A percentile compares a stretch with the other conserved stretches of the same genome.
phyloP scores from a whole-genome alignment of 2,329 filamentous ascomycete genomes.

The Cladosporium sp. region DNA sequence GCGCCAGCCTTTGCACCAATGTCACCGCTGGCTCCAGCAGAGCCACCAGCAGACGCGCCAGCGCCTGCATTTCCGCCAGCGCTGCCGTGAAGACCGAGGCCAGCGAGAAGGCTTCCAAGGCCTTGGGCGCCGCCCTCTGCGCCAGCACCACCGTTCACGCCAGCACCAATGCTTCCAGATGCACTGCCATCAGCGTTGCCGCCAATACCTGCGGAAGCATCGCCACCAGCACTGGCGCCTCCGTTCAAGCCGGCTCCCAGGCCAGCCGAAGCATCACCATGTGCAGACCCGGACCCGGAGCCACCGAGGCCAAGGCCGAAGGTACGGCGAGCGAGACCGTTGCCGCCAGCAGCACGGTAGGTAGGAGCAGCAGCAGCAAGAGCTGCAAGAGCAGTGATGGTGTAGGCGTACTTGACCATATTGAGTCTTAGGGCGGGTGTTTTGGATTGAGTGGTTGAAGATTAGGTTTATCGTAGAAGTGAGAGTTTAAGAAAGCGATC shows the following conservation, averaged over 20 bases:
- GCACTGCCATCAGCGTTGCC: background rate
- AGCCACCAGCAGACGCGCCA: background rate
- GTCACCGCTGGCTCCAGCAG: conserved; percentile 8
- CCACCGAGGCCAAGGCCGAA: conserved; percentile 3
- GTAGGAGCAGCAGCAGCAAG: conserved; percentile 16
- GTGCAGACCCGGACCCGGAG: background rate
- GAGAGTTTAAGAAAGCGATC: conserved; percentile 9
- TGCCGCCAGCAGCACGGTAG: conserved; percentile 19
- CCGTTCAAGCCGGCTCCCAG: background rate
- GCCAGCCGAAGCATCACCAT: background rate
- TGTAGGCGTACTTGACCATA: conserved; percentile 20
- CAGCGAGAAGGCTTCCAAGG: conserved; percentile 3
- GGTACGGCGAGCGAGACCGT: conserved; percentile 12
- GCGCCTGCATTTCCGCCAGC: background rate
- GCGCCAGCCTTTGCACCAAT: conserved; percentile 12
- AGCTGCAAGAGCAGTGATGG: conserved; percentile 14
- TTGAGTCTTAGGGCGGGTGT: background rate
- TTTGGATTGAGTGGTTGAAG: conserved; percentile 3
- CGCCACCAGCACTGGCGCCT: background rate
- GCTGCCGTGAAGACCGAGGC: conserved; percentile 9
- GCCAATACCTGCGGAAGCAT: conserved; percentile 2
- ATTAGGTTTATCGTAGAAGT: background rate
- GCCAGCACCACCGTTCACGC: background rate
- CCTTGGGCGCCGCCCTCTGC: background rate
- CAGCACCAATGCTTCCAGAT: conserved; percentile 3